Evolutionary conservation across 768 basidiomycete genomes (phyloP).

Genomic region (Podaxis mareebaensis): DNA sequence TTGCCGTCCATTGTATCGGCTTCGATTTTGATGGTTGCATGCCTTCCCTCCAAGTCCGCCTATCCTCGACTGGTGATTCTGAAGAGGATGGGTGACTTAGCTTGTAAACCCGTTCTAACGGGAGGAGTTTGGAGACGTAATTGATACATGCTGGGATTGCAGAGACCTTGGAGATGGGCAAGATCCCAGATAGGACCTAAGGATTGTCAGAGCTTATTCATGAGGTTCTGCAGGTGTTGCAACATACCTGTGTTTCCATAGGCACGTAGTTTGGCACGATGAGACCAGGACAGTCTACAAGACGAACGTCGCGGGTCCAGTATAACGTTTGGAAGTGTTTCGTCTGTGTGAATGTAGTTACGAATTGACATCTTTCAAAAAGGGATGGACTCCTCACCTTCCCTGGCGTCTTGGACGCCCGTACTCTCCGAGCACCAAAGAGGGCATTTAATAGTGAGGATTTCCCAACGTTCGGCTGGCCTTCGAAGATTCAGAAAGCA

Average conservation of each 20-base stretch:
- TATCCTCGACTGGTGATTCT: conserved; percentile 49
- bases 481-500: conserved; percentile 32
- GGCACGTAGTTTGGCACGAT: conserved; percentile 85
- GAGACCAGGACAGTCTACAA: conserved; percentile 95
- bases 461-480: conserved; percentile 96
- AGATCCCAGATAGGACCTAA: conserved; percentile 67
- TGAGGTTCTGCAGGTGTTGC: not conserved
- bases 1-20: conserved; percentile 70
- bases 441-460: conserved; percentile 90
- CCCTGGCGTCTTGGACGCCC: conserved; percentile 83
- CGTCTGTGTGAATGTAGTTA: conserved; percentile 49
- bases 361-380: not conserved
- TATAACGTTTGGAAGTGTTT: conserved; percentile 96
- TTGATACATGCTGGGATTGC: conserved; percentile 85
- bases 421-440: conserved; percentile 76
- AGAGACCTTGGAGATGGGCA: conserved; percentile 81
- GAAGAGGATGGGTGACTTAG: conserved; percentile 53
- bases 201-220: not conserved
- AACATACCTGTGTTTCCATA: conserved; percentile 76
- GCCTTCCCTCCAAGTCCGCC: conserved; percentile 77
- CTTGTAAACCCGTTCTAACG: conserved; percentile 70
- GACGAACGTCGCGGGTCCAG: conserved; percentile 81
- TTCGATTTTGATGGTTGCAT: conserved; percentile 29
- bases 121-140: conserved; percentile 64
- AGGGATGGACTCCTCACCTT: conserved; percentile 51